Evolutionary conservation across 2,329 filamentous ascomycete species (phyloP), one percentile per base, ranked within the genome.

Genomic region (Arthrobotrys iridis): DNA sequence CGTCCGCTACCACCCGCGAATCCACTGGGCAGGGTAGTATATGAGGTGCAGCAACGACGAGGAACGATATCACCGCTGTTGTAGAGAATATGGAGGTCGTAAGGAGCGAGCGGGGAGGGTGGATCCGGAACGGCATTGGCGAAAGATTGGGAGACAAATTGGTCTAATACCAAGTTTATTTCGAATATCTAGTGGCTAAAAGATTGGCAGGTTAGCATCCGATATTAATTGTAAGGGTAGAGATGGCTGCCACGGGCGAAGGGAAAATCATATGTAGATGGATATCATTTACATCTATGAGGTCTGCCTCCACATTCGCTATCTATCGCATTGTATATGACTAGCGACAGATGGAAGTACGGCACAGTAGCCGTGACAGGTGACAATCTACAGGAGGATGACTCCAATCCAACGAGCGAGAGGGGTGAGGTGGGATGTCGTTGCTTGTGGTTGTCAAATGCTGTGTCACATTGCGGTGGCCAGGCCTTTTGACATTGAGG

Each of bases 41-140:
- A 82, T 99, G 95, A 20, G 95, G 95, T 46, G 97, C 85, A 28
- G 88, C 92, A 62, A 99, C 95, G 77, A 99, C 93, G 77, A 97
- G 87, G 82, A 99, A 97, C 79, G 91, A 95, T 30, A 93, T 89
- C 77, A 92, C 86, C 64, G 98, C 87, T 0, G 94, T 98, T n/a
- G 91, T 92, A 58, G 93, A 93, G 84, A 99, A 99, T 75, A 99
- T 90, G 48, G 93, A 95, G 67, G 91, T 93, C 79, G 95, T 99
- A 84, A 93, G 92, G 80, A 92, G 90, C 79, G 94, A 98, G 82
- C 93, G 90, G 20, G 33, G 95, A 95, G 83, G 99, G 95, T 43
- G 99, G 89, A 83, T 94, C 85, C 41, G 88, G 91, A 80, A 92
- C 89, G 79, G 78, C 41, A 78, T 77, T 76, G 73, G 22, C 7